A percentile compares a stretch with the other conserved stretches of the same genome.
Conservation (phyloP, 2,329 filamentous ascomycete genomes). For the Seiridium unicorne region DNA sequence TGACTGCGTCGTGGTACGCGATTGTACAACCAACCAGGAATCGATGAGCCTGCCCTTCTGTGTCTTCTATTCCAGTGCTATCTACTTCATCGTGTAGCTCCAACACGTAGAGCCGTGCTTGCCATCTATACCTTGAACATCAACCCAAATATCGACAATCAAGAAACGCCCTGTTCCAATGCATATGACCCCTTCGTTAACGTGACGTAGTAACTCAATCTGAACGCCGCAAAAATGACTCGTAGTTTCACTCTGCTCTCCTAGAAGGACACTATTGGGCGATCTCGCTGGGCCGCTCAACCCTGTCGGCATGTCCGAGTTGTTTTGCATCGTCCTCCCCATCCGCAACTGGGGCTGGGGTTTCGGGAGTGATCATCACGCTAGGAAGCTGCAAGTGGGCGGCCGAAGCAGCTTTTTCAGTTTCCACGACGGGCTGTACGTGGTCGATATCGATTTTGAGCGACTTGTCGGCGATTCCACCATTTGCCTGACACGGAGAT, state of each 20-base stretch:
- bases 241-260: not conserved
- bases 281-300: conserved; percentile 31
- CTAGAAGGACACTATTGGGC: conserved; percentile 19
- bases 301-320: conserved; percentile 36
- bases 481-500: not conserved
- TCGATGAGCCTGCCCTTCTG: not conserved
- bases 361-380: conserved; percentile 49
- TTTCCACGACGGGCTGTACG: not conserved
- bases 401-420: not conserved
- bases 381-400: not conserved
- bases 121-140: not conserved
- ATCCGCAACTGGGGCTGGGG: conserved; percentile 32
- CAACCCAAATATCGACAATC: not conserved
- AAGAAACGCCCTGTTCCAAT: not conserved
- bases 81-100: not conserved
- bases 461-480: too few relatives aligned
- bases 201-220: not conserved
- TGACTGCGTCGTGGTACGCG: too few relatives aligned
- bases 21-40: too few relatives aligned
- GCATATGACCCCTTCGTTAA: not conserved
- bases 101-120: not conserved
- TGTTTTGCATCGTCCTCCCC: conserved; percentile 39
- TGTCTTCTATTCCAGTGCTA: not conserved
- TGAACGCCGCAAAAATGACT: not conserved
- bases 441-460: not conserved